phyloP scores from a whole-genome alignment of 805 yeast genomes.

The Metschnikowia continentalis region DNA sequence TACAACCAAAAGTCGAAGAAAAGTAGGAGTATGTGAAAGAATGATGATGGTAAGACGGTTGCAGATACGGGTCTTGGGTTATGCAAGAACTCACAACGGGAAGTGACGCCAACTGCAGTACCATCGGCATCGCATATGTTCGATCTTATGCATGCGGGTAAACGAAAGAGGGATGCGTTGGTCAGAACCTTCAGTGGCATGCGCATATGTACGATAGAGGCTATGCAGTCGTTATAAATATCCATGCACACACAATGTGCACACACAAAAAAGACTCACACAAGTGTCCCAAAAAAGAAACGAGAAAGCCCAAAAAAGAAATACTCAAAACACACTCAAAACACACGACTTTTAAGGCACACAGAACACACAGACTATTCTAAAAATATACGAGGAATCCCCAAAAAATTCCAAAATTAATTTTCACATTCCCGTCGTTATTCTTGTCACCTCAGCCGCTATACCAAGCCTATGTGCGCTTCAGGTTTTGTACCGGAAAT shows the following conservation, averaged over 20 bases:
- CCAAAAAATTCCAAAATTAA: no score
- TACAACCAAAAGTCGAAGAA: not conserved
- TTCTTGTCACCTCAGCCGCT: no score
- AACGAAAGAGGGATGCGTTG: slow-evolving; percentile 4
- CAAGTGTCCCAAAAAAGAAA: no score
- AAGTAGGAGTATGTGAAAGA: not conserved
- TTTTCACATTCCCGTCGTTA: no score
- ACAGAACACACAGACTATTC: no score
- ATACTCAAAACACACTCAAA: no score
- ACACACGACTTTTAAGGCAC: no score
- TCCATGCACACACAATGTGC: not conserved
- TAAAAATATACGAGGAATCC: no score
- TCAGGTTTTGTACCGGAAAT: not conserved
- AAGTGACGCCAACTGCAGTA: not conserved
- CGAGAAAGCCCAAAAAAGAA: no score
- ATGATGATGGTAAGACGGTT: not conserved
- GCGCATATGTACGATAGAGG: slow-evolving; percentile 2
- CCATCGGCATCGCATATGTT: slow-evolving; percentile 4
- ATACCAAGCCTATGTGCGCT: no score
- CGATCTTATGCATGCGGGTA: slow-evolving; percentile 5
- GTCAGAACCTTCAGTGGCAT: slow-evolving; percentile 3
- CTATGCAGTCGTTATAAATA: not conserved
- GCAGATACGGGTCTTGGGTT: not conserved
- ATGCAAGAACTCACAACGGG: slow-evolving; percentile 1
- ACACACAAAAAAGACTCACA: no score